Evolutionary conservation across 2,329 filamentous ascomycete species (phyloP), one percentile per base, ranked within the genome.

Genomic region (Corinectria fuckeliana): DNA sequence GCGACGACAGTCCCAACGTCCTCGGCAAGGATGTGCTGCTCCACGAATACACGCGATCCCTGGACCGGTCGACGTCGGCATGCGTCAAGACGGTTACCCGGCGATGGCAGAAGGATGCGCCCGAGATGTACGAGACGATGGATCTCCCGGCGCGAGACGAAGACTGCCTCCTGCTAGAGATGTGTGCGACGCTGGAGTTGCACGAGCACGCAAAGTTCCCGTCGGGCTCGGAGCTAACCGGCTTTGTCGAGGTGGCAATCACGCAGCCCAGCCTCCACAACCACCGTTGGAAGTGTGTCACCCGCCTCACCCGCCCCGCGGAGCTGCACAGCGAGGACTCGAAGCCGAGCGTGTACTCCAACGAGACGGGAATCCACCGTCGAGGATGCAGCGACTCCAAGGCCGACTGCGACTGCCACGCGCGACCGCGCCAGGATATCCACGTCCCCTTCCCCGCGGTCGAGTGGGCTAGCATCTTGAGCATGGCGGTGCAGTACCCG

Each of bases 281-380:
- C 68, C 84, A 86, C 69, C 78, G 78, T 36, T 89, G 86, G 86
- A 83, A 85, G 73, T 86, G 85, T 57, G 75, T 85, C 47, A 88
- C 86, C 11, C 81, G 80, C 16, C 79, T 89, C 44, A 80, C 81
- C 21, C 82, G 86, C 41, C 86, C 87, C 0, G 72, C 77, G 4
- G 85, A 88, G 73, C 77, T 87, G 49, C 79, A 82, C 67, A 72
- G 76, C 18, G 79, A 82, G 32, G 77, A 77, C 65, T 66, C 75
- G 45, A 72, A 78, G 36, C 73, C 77, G 26, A 76, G 77, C 52
- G 80, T 85, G 41, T 80, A 81, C 61, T 78, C 73, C 32, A 83
- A 82, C 63, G 77, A 83, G 62, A 80, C 82, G 52, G 79, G 82
- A 5, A 80, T 84, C 44, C 84, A 87, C 70, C 80, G 81, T 6